Evolutionary conservation across 176 grass and related monocot genomes (phyloP).

Genomic region (Avena sativa): DNA sequence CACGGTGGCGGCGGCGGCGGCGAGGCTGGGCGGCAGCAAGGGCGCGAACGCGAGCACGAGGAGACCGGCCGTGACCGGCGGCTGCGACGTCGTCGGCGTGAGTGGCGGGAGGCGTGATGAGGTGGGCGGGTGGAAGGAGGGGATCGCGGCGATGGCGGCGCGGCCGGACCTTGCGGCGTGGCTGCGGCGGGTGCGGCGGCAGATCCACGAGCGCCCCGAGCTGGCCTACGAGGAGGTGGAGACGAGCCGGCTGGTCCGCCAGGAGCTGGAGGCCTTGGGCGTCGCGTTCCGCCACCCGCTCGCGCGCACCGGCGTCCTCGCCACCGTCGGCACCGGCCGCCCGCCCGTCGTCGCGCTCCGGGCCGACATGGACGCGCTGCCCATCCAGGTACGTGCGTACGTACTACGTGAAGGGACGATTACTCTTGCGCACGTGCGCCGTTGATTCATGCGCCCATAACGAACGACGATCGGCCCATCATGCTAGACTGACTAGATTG

Average conservation of each 20-base stretch:
- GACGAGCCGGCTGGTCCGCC: conserved; percentile 77
- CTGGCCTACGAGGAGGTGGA: conserved; percentile 97
- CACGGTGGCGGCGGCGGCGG: conserved; percentile 7
- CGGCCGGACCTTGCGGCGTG: conserved; percentile 58
- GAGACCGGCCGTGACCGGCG: background rate
- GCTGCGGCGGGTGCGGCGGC: conserved; percentile 63
- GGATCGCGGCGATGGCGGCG: conserved; percentile 60
- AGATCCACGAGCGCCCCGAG: conserved; percentile 90
- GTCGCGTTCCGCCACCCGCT: conserved; percentile 71
- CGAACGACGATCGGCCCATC: background rate
- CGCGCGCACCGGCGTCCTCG: conserved; percentile 83
- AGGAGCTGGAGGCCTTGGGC: conserved; percentile 64
- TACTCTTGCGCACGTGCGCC: conserved; percentile 8
- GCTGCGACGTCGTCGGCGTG: background rate
- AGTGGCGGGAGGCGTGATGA: background rate
- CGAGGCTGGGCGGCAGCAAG: conserved; percentile 1
- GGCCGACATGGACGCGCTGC: conserved; percentile 97
- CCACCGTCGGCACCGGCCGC: conserved; percentile 70
- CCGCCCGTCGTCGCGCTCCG: conserved; percentile 79
- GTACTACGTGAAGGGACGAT: background rate
- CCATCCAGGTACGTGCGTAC: conserved; percentile 65
- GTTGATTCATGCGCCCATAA: background rate
- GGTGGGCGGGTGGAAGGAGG: conserved; percentile 63
- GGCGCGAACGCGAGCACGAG: conserved; percentile 48
- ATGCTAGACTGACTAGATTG: background rate